These are phyloP conservation scores for Viridothelium virens DNA, from an alignment of 495 filamentous ascomycete species.

Conservation along the genomic window DNA sequence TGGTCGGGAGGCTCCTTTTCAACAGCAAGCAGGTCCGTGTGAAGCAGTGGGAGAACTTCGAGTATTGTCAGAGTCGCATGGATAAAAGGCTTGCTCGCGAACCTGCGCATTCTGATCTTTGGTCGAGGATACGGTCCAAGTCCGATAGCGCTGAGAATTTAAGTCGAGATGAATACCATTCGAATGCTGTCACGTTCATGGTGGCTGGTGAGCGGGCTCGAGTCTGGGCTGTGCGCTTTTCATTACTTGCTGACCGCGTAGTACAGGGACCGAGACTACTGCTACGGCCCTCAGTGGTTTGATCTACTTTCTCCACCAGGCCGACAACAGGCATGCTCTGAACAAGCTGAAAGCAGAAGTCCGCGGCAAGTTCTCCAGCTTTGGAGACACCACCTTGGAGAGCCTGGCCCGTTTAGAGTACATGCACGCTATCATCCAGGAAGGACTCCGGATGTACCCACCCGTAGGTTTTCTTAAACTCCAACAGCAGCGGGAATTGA, in stretches of 20 bases:
- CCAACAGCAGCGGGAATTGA: slow-evolving; percentile 2
- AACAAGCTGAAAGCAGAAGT: slow-evolving; percentile 22
- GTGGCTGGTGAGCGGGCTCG: slow-evolving; percentile 9
- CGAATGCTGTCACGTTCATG: slow-evolving; percentile 11
- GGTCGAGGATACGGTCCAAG: slow-evolving; percentile 8
- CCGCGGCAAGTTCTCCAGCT: slow-evolving; percentile 13
- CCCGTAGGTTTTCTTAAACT: slow-evolving; percentile 16
- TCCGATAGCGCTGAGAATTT: slow-evolving; percentile 9
- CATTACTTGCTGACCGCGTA: slow-evolving; percentile 7
- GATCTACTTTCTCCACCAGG: slow-evolving; percentile 20
- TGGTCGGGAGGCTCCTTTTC: slow-evolving; percentile 10
- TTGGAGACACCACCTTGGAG: slow-evolving; percentile 21
- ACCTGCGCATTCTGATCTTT: slow-evolving; percentile 8
- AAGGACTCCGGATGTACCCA: slow-evolving; percentile 29
- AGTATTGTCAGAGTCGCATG: slow-evolving; percentile 8
- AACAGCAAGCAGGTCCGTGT: slow-evolving; percentile 11
- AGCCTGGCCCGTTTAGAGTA: slow-evolving; percentile 23
- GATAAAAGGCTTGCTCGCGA: slow-evolving; percentile 8
- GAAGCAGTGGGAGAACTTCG: slow-evolving; percentile 12
- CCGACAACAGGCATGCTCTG: slow-evolving; percentile 10
- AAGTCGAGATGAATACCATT: slow-evolving; percentile 5
- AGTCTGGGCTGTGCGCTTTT: slow-evolving; percentile 7
- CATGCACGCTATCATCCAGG: slow-evolving; percentile 24
- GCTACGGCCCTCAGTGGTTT: slow-evolving; percentile 22
- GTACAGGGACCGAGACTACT: slow-evolving; percentile 26